Evolutionary conservation across 1,284 basidiomycete genomes (phyloP).

Genomic region (Leccinum fuscescens): DNA sequence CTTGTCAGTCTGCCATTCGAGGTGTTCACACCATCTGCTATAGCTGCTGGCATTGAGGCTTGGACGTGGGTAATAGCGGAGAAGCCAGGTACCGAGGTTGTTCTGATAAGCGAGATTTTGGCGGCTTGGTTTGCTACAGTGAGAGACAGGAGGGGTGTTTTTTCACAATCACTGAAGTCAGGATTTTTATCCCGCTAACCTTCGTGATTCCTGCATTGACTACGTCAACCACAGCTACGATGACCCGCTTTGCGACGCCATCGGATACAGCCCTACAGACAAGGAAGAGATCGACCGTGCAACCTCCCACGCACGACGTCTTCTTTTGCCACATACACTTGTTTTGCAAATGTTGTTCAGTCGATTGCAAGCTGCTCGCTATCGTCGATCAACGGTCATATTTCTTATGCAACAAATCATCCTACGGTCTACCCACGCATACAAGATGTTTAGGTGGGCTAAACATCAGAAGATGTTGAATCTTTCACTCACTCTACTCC

Average conservation of each 20-base stretch:
- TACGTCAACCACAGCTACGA: constrained; percentile 53
- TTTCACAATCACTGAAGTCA: constrained; percentile 79
- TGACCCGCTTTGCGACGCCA: constrained; percentile 86
- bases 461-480: background rate
- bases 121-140: constrained; percentile 88
- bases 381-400: constrained; percentile 84
- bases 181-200: constrained; percentile 28
- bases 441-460: constrained; percentile 70
- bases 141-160: constrained; percentile 75
- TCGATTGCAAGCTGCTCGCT: constrained; percentile 90
- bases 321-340: constrained; percentile 82
- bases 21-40: constrained; percentile 83
- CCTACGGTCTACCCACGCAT: constrained; percentile 71
- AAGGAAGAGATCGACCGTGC: constrained; percentile 81
- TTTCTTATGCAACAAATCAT: constrained; percentile 82
- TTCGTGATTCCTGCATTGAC: constrained; percentile 6
- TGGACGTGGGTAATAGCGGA: constrained; percentile 98
- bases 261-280: constrained; percentile 91
- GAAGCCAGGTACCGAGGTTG: constrained; percentile 70
- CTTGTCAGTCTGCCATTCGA: constrained; percentile 89
- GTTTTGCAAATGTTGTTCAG: constrained; percentile 91
- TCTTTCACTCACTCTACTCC: constrained; percentile 4
- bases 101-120: constrained; percentile 83
- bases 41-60: constrained; percentile 86
- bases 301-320: constrained; percentile 65